Evolutionary conservation across 257 asterid species (phyloP).

Genomic region (Solanum microdontum): DNA sequence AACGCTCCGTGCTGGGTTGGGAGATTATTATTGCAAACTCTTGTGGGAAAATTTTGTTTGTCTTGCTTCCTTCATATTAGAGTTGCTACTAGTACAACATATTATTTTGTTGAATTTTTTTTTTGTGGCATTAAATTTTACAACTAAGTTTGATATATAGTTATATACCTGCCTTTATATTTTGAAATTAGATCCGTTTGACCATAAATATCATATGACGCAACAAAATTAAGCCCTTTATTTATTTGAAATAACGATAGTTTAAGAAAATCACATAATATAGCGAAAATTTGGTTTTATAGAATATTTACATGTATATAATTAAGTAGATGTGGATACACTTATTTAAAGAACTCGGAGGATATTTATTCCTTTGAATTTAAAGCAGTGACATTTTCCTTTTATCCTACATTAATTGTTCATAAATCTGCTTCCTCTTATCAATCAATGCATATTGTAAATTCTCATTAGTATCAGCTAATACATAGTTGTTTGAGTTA

Average conservation of each 20-base stretch:
- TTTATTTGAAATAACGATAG: neutral
- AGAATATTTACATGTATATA: neutral
- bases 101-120: conserved; percentile 15
- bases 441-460: no score
- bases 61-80: conserved; percentile 32
- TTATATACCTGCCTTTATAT: neutral
- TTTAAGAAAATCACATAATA: no score
- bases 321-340: no score
- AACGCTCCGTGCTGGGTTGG: neutral
- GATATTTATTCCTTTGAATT: no score
- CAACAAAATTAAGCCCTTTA: no score
- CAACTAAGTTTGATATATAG: neutral
- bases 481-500: no score
- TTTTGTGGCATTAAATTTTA: neutral
- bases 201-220: no score
- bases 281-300: neutral
- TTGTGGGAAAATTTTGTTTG: conserved; percentile 55
- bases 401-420: no score
- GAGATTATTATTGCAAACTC: neutral
- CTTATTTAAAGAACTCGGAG: no score
- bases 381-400: no score
- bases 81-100: conserved; percentile 13
- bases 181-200: neutral
- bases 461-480: no score
- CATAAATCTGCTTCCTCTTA: no score